phyloP scores from a whole-genome alignment of 2,329 filamentous ascomycete genomes.

The Fusarium oxysporum region DNA sequence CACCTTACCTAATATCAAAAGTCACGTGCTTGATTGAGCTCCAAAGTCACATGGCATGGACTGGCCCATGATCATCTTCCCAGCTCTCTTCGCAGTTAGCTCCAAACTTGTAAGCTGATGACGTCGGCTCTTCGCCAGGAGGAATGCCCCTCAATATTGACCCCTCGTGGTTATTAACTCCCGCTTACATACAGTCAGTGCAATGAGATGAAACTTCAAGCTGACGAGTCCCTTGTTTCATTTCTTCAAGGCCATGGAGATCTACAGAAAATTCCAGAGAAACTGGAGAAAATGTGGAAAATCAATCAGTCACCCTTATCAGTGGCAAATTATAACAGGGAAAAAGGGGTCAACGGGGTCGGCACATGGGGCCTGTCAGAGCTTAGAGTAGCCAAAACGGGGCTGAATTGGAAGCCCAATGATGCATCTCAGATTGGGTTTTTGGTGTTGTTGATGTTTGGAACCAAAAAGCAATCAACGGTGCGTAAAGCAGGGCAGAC shows the following conservation, averaged over 20 bases:
- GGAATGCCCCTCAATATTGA: conserved; percentile 29
- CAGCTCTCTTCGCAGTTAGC: neutral
- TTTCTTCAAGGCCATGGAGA: conserved; percentile 30
- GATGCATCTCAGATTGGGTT: conserved; percentile 22
- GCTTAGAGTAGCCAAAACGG: conserved; percentile 11
- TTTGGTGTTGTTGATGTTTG: conserved; percentile 36
- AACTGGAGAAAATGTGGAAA: conserved; percentile 19
- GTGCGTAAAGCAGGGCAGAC: conserved; percentile 24
- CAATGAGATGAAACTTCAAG: conserved; percentile 28
- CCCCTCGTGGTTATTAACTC: conserved; percentile 36
- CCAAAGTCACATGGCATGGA: conserved; percentile 8
- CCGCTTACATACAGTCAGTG: neutral
- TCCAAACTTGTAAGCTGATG: conserved; percentile 31
- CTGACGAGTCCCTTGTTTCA: conserved; percentile 47
- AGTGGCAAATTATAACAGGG: conserved; percentile 40
- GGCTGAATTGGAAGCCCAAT: conserved; percentile 28
- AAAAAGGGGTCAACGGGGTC: conserved; percentile 22
- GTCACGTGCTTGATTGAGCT: neutral
- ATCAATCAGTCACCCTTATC: conserved; percentile 28
- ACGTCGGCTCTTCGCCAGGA: conserved; percentile 27
- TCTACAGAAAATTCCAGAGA: conserved; percentile 32
- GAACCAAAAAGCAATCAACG: conserved; percentile 22
- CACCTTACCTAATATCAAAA: fast-evolving
- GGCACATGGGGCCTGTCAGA: conserved; percentile 20
- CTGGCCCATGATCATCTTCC: neutral